phyloP scores from a whole-genome alignment of 768 basidiomycete genomes.

The Termitomyces eurrhizus region DNA sequence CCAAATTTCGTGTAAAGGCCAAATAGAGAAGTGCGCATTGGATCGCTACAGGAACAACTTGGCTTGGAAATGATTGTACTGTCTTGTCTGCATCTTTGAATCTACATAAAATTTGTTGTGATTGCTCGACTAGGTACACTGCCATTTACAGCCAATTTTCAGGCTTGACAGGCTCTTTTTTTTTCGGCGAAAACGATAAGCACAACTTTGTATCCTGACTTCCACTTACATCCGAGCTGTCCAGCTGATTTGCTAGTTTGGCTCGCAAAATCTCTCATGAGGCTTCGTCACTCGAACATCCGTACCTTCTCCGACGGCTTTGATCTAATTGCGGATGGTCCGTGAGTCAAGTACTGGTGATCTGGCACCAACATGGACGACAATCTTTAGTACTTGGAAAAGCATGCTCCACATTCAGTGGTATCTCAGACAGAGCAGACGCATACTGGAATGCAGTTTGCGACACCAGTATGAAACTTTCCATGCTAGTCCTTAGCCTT shows the following conservation, averaged over 20 bases:
- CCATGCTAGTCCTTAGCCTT: slow-evolving; percentile 6
- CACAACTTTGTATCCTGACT: neutral
- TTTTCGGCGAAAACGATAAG: slow-evolving; percentile 5
- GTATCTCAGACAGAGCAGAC: neutral
- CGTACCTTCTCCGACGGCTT: slow-evolving; percentile 7
- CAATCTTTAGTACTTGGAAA: neutral
- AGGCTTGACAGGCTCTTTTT: neutral
- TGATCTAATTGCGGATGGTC: neutral
- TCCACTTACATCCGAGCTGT: slow-evolving; percentile 5
- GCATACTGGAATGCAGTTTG: neutral
- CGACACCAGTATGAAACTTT: slow-evolving; percentile 7
- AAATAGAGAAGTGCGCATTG: neutral
- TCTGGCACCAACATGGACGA: neutral
- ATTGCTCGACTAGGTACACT: neutral
- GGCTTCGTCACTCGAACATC: neutral
- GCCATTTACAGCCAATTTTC: neutral
- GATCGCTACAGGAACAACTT: too few relatives aligned
- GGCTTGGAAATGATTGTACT: neutral
- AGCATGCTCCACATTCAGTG: slow-evolving; percentile 1
- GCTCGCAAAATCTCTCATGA: neutral
- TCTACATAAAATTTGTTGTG: too few relatives aligned
- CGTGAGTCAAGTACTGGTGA: neutral
- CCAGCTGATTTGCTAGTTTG: neutral
- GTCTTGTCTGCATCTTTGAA: neutral
- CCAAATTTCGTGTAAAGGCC: neutral